A percentile compares a stretch with the other conserved stretches of the same genome.
These are phyloP conservation scores for Ogataea pilisensis DNA, from an alignment of 805 yeast species.

Conservation along the genomic window DNA sequence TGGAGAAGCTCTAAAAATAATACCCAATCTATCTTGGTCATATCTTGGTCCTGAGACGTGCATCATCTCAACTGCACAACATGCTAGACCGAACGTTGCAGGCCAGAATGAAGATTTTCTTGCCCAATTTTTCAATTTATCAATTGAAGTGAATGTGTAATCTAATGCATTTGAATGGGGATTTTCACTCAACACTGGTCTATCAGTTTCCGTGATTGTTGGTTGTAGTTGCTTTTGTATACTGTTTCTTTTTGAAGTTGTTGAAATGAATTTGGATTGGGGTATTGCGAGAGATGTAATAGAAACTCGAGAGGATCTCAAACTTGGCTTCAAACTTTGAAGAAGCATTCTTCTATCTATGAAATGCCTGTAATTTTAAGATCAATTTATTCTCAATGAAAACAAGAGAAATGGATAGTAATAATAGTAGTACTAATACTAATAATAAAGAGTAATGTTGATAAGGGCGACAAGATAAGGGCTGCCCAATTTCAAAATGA, in stretches of 20 bases:
- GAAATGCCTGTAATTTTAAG: no score
- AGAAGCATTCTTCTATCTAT: background rate
- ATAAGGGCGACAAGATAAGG: no score
- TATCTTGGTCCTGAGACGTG: constrained; percentile 87
- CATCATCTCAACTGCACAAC: constrained; percentile 96
- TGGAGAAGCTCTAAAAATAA: constrained; percentile 90
- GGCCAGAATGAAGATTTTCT: constrained; percentile 93
- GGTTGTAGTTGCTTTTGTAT: constrained; percentile 18
- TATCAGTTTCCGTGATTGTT: constrained; percentile 55
- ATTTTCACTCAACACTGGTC: constrained; percentile 65
- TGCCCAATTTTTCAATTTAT: constrained; percentile 85
- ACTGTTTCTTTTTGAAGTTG: background rate
- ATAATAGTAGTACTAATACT: no score
- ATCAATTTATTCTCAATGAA: no score
- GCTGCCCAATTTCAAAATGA: no score
- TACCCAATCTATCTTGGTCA: constrained; percentile 89
- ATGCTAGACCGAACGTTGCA: constrained; percentile 85
- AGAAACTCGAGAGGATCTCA: no score
- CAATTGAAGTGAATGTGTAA: constrained; percentile 77
- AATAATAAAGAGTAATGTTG: no score
- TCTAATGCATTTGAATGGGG: constrained; percentile 61
- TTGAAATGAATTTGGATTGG: background rate
- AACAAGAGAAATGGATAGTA: no score
- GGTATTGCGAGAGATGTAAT: background rate
- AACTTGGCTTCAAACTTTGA: background rate